A percentile compares a stretch with the other conserved stretches of the same genome.
phyloP scores from a whole-genome alignment of 139 green algal genomes.

The Tetratostichococcus sp. region DNA sequence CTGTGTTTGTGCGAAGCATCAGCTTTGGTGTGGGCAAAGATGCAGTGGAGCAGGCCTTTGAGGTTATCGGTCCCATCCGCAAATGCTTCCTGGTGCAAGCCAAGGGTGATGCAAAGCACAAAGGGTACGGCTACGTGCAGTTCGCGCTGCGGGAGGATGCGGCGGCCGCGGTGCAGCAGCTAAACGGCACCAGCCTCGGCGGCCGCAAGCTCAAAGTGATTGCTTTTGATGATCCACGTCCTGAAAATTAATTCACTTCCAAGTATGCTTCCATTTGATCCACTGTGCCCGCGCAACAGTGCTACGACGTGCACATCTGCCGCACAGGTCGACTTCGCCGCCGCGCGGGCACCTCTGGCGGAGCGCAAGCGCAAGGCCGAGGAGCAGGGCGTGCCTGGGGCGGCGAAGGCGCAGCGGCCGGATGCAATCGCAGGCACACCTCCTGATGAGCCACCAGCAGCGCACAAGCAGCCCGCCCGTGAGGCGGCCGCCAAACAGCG shows the following conservation, averaged over 20 bases:
- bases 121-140: conserved; percentile 81
- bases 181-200: conserved; percentile 52
- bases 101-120: conserved; percentile 47
- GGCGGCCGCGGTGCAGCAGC: conserved; percentile 55
- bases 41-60: conserved; percentile 67
- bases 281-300: too few relatives aligned
- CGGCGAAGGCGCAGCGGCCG: conserved; percentile 1
- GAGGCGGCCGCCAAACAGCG: too few relatives aligned
- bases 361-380: conserved; percentile 53
- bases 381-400: background rate
- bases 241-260: too few relatives aligned
- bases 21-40: conserved; percentile 51
- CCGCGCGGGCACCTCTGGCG: conserved; percentile 57
- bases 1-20: conserved; percentile 77
- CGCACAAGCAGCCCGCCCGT: conserved; percentile 13
- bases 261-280: too few relatives aligned
- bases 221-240: background rate
- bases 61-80: conserved; percentile 73
- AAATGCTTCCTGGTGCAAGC: conserved; percentile 73
- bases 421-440: background rate
- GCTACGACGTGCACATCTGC: too few relatives aligned
- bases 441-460: background rate
- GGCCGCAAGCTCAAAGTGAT: conserved; percentile 73
- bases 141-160: conserved; percentile 84
- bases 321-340: conserved; percentile 64